Conservation (phyloP, 345 rosid genomes). For the Eucalyptus victrix region DNA sequence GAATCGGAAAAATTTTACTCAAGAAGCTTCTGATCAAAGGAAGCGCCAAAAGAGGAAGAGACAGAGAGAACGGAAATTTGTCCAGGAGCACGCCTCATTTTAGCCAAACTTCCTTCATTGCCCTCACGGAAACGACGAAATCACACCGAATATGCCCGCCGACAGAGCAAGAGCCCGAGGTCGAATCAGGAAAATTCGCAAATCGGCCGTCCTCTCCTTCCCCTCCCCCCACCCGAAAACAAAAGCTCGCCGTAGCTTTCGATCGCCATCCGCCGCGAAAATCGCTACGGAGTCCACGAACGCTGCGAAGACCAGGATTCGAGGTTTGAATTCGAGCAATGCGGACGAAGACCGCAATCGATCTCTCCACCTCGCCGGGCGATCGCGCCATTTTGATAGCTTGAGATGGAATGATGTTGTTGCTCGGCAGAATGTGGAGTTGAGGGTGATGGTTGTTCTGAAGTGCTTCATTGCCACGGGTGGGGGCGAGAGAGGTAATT, state of each 20-base stretch:
- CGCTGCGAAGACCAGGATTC: background rate
- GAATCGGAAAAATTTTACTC: too few species aligned
- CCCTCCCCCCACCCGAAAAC: background rate
- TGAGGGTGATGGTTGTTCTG: background rate
- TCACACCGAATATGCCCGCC: background rate
- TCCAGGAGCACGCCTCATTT: too few species aligned
- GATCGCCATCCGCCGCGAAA: background rate
- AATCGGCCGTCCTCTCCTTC: background rate
- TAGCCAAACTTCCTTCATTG: background rate
- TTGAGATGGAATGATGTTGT: too few species aligned
- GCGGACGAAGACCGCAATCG: too few species aligned
- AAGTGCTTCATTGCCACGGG: background rate
- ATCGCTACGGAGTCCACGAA: background rate
- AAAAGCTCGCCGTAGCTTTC: background rate
- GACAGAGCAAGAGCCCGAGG: background rate
- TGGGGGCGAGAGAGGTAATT: too few species aligned
- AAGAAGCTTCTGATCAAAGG: background rate
- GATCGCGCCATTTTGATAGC: too few species aligned
- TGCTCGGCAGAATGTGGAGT: background rate
- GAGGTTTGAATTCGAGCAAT: background rate
- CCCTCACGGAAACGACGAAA: background rate
- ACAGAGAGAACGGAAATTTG: too few species aligned
- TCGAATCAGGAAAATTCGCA: background rate
- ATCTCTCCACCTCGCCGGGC: too few species aligned
- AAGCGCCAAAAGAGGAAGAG: too few species aligned